A percentile compares a stretch with the other conserved stretches of the same genome.
phyloP scores from a whole-genome alignment of 768 basidiomycete genomes.

The Melanogaster broomeanus region DNA sequence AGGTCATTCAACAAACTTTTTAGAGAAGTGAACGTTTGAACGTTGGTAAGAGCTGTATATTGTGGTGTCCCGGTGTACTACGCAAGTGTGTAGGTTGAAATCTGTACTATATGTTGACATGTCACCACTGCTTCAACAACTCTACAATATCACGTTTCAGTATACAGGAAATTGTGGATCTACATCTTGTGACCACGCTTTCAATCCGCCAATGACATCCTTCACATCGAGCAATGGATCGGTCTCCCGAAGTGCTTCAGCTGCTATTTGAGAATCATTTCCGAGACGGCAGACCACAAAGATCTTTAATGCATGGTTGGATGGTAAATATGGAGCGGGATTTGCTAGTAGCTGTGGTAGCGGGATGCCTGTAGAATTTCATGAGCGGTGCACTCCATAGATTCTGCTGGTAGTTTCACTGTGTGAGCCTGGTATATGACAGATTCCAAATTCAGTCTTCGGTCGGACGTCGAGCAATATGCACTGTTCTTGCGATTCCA shows the following conservation, averaged over 20 bases:
- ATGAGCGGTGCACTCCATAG: neutral
- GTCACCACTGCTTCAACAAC: slow-evolving; percentile 2
- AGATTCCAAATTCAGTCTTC: slow-evolving; percentile 81
- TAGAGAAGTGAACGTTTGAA: slow-evolving; percentile 24
- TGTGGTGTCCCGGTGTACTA: slow-evolving; percentile 33
- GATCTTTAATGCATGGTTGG: slow-evolving; percentile 23
- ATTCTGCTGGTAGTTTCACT: slow-evolving; percentile 50
- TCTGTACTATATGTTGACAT: slow-evolving; percentile 3
- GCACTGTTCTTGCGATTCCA: slow-evolving; percentile 31
- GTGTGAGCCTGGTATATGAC: slow-evolving; percentile 68
- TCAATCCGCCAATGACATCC: slow-evolving; percentile 81
- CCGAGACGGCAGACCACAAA: slow-evolving; percentile 85
- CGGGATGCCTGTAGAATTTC: slow-evolving; percentile 65
- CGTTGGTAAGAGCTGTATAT: slow-evolving; percentile 24
- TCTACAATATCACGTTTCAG: slow-evolving; percentile 34
- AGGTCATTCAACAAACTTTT: neutral
- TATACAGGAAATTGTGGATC: slow-evolving; percentile 83
- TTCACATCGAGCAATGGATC: slow-evolving; percentile 39
- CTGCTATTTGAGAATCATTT: slow-evolving; percentile 93
- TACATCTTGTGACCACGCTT: slow-evolving; percentile 75
- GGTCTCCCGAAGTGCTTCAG: slow-evolving; percentile 40
- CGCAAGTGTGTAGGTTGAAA: neutral
- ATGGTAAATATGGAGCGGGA: slow-evolving; percentile 48
- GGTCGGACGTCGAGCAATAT: slow-evolving; percentile 80
- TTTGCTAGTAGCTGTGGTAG: slow-evolving; percentile 62